phyloP scores from a whole-genome alignment of 441 rosid genomes.

The Pelargonium cotyledonis region DNA sequence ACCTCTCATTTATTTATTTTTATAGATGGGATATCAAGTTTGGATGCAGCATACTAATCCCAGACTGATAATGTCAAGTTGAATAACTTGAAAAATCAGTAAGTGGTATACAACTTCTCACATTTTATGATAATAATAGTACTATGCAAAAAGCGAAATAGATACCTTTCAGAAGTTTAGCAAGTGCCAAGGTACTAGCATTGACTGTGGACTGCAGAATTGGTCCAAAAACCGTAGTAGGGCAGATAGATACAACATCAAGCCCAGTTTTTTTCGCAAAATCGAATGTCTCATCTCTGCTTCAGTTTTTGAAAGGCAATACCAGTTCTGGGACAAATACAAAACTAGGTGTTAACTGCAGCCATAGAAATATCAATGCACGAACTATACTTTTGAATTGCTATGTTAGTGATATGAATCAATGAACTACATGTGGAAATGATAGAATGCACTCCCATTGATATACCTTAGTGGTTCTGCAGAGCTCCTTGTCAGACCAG shows the following conservation, averaged over 20 bases:
- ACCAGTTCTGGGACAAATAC: conserved; percentile 45
- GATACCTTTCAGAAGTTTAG: conserved; percentile 48
- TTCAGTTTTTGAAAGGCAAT: conserved; percentile 53
- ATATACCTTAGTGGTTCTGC: conserved; percentile 44
- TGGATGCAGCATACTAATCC: not conserved
- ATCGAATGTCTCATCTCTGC: conserved; percentile 56
- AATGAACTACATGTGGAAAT: not conserved
- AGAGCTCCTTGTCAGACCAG: conserved; percentile 68
- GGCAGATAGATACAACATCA: conserved; percentile 46
- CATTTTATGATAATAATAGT: not conserved
- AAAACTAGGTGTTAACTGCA: conserved; percentile 10
- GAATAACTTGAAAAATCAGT: not conserved
- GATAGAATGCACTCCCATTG: not conserved
- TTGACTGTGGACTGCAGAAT: conserved; percentile 47
- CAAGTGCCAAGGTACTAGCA: conserved; percentile 43
- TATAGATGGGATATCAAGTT: not conserved
- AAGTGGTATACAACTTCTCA: not conserved
- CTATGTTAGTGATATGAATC: not conserved
- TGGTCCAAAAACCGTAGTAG: conserved; percentile 45
- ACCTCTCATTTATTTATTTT: not conserved
- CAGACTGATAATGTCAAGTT: not conserved
- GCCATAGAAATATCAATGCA: not conserved
- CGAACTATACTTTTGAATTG: not conserved
- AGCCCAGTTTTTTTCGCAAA: conserved; percentile 45
- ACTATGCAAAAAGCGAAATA: not conserved